Evolutionary conservation across 345 rosid species (phyloP).

Genomic region (Ailanthus altissimus): DNA sequence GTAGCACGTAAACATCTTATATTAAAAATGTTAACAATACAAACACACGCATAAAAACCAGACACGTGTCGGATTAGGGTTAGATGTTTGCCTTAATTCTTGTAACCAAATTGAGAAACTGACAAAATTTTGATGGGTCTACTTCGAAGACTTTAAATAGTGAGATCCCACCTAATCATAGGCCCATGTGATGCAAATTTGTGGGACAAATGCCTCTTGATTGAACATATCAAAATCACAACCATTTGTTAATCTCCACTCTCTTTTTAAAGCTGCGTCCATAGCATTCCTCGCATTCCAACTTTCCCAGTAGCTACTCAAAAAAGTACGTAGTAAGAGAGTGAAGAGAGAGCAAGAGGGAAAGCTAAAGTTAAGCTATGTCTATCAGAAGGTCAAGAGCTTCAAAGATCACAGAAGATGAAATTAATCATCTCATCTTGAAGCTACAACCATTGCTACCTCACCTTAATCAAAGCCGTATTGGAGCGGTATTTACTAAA

Average conservation of each 20-base stretch:
- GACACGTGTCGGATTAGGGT: constrained; percentile 20
- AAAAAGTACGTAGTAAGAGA: no score
- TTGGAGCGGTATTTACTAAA: constrained; percentile 26
- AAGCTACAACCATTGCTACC: constrained; percentile 35
- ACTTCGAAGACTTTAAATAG: background rate
- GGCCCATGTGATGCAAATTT: constrained; percentile 20
- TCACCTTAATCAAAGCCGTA: constrained; percentile 24
- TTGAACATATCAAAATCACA: background rate
- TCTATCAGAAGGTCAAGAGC: constrained; percentile 29
- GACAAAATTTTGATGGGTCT: background rate
- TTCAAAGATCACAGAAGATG: constrained; percentile 24
- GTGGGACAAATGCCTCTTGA: constrained; percentile 26
- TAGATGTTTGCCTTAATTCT: background rate
- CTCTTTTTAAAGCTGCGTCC: constrained; percentile 32
- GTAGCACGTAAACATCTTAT: constrained; percentile 28
- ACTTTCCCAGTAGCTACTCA: constrained; percentile 10
- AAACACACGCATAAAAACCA: background rate
- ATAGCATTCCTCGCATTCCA: constrained; percentile 8
- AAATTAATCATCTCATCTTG: constrained; percentile 25
- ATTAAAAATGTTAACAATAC: background rate
- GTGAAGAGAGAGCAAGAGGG: background rate
- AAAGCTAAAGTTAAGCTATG: constrained; percentile 19
- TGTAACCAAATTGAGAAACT: background rate
- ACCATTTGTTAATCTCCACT: background rate
- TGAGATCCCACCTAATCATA: background rate